phyloP scores from a whole-genome alignment of 78 protist genomes.

The Bodo saltans region DNA sequence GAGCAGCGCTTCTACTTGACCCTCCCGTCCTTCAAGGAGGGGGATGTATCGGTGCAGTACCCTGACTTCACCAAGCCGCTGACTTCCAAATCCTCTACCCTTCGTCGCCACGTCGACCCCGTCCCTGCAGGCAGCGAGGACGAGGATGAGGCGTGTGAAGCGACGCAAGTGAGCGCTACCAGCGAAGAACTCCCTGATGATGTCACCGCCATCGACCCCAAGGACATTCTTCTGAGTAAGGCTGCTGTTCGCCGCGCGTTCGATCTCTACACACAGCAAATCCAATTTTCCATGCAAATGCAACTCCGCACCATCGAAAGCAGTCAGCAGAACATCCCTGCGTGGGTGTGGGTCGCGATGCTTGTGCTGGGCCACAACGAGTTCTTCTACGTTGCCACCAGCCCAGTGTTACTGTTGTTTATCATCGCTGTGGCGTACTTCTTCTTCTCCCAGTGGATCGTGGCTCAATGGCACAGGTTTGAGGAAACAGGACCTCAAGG shows the following conservation, averaged over 20 bases:
- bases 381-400: background rate
- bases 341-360: background rate
- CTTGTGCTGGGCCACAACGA: background rate
- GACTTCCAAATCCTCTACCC: no score
- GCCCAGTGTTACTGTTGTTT: background rate
- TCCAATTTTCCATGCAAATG: background rate
- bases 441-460: background rate
- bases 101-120: background rate
- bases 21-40: no score
- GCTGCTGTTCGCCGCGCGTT: background rate
- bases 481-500: background rate
- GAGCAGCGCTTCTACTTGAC: no score
- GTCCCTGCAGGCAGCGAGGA: background rate
- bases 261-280: background rate
- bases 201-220: background rate
- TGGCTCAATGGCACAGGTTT: background rate
- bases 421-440: background rate
- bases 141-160: background rate
- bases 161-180: no score
- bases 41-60: no score
- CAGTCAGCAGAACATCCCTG: background rate
- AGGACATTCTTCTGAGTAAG: background rate
- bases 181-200: background rate
- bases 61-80: no score
- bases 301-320: background rate